These are phyloP conservation scores for Pyricularia sp. DNA, from an alignment of 2,329 filamentous ascomycete genomes.

Conservation along the genomic window DNA sequence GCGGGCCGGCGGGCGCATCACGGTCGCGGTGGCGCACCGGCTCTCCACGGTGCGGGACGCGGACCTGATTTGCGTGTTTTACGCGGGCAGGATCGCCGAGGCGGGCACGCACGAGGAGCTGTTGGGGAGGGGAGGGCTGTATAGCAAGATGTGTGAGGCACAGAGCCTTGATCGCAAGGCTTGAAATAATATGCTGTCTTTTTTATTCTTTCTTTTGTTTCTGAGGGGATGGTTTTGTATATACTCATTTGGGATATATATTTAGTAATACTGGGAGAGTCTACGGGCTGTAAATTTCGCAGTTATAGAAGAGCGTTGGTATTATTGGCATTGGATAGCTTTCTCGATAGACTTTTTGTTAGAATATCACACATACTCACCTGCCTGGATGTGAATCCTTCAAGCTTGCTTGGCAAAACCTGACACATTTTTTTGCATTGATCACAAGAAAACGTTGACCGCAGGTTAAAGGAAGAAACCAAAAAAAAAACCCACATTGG, in stretches of 20 bases:
- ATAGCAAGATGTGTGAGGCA: constrained; percentile 11
- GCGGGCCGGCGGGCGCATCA: constrained; percentile 3
- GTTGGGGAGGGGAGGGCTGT: constrained; percentile 24
- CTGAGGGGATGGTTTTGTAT: too few relatives aligned
- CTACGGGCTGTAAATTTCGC: too few relatives aligned
- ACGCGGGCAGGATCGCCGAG: constrained; percentile 41
- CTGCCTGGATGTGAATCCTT: too few relatives aligned
- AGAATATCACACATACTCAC: too few relatives aligned
- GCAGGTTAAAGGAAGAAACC: neutral
- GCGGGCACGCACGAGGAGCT: constrained; percentile 43
- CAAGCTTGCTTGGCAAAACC: too few relatives aligned
- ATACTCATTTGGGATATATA: too few relatives aligned
- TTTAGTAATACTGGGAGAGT: neutral
- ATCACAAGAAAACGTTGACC: too few relatives aligned
- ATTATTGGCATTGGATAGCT: too few relatives aligned
- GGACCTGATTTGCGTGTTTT: constrained; percentile 49
- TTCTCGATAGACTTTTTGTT: too few relatives aligned
- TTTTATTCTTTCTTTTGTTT: neutral
- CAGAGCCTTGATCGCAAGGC: constrained; percentile 5
- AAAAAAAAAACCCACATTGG: too few relatives aligned
- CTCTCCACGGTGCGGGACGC: constrained; percentile 45
- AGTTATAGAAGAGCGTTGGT: too few relatives aligned
- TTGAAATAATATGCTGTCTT: neutral
- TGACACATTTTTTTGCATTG: too few relatives aligned
- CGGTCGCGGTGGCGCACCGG: constrained; percentile 39